Percentiles rank a stretch among this genome's conserved stretches.
phyloP scores from a whole-genome alignment of 495 filamentous ascomycete genomes.

The Aspergillus cristatus region DNA sequence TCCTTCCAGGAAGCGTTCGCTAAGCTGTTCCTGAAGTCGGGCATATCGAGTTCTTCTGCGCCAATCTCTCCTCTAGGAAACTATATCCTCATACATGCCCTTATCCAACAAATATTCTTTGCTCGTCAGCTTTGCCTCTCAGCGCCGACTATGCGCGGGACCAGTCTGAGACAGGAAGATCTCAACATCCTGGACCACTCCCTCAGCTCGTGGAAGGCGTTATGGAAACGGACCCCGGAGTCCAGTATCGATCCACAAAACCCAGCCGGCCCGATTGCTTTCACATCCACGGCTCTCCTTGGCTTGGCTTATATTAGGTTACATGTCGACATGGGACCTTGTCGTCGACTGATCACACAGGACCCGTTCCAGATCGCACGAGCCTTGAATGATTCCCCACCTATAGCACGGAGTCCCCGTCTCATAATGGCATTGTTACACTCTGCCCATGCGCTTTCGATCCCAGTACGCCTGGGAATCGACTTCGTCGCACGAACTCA shows the following conservation, averaged over 20 bases:
- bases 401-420: slow-evolving; percentile 35
- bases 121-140: slow-evolving; percentile 39
- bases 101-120: slow-evolving; percentile 47
- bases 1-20: slow-evolving; percentile 42
- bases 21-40: slow-evolving; percentile 34
- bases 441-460: slow-evolving; percentile 44
- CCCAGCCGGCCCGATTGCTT: slow-evolving; percentile 44
- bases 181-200: slow-evolving; percentile 32
- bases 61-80: slow-evolving; percentile 45
- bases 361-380: slow-evolving; percentile 36
- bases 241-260: slow-evolving; percentile 45
- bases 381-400: slow-evolving; percentile 30
- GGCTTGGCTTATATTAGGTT: slow-evolving; percentile 46
- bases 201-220: slow-evolving; percentile 41
- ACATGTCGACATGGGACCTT: slow-evolving; percentile 38
- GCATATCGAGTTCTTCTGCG: slow-evolving; percentile 36
- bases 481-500: slow-evolving; percentile 43
- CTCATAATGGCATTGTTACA: slow-evolving; percentile 44
- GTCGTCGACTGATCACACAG: slow-evolving; percentile 38
- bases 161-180: slow-evolving; percentile 38
- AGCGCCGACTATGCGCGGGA: slow-evolving; percentile 32
- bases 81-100: slow-evolving; percentile 45
- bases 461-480: slow-evolving; percentile 44
- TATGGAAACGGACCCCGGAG: slow-evolving; percentile 45
- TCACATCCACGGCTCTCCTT: slow-evolving; percentile 45